Conservation (phyloP, 139 green algal genomes). For the Mychonastes homosphaera region DNA sequence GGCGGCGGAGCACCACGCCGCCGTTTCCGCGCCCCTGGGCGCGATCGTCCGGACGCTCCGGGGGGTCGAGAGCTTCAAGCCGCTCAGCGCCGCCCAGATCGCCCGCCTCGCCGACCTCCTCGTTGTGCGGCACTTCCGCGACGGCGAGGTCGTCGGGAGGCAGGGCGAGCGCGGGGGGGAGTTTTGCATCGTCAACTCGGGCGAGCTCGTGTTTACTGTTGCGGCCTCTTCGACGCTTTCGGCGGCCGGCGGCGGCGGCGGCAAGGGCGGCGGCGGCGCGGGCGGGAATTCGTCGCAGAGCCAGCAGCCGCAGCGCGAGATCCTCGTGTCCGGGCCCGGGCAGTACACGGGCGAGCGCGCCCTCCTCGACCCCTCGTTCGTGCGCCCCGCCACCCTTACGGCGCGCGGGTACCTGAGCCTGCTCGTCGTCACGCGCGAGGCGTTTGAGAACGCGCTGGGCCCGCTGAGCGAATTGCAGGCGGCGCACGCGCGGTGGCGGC, state of each 20-base stretch:
- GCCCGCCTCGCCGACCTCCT: neutral
- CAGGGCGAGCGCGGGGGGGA: neutral
- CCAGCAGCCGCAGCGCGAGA: conserved; percentile 20
- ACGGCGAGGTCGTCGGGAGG: neutral
- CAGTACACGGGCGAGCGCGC: conserved; percentile 66
- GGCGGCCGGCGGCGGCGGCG: too few species aligned
- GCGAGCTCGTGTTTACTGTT: neutral
- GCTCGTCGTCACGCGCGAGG: conserved; percentile 25
- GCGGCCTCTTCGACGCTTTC: too few species aligned
- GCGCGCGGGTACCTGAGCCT: conserved; percentile 26
- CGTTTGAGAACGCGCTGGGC: conserved; percentile 38
- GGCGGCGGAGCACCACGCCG: too few species aligned
- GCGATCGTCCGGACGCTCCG: conserved; percentile 29
- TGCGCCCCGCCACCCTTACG: conserved; percentile 38
- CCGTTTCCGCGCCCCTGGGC: conserved; percentile 4
- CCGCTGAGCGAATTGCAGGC: conserved; percentile 14
- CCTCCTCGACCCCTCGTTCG: conserved; percentile 17
- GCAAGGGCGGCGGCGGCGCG: too few species aligned
- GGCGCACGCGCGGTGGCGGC: conserved; percentile 1
- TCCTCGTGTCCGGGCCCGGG: conserved; percentile 41
- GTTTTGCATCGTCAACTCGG: neutral
- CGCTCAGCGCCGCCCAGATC: conserved; percentile 28
- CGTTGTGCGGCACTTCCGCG: neutral
- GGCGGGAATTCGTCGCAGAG: too few species aligned
- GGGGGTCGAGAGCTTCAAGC: conserved; percentile 45